A percentile compares a stretch with the other conserved stretches of the same genome.
These are phyloP conservation scores for Carex parvula DNA, from an alignment of 176 grass and related monocot species.

Conservation along the genomic window DNA sequence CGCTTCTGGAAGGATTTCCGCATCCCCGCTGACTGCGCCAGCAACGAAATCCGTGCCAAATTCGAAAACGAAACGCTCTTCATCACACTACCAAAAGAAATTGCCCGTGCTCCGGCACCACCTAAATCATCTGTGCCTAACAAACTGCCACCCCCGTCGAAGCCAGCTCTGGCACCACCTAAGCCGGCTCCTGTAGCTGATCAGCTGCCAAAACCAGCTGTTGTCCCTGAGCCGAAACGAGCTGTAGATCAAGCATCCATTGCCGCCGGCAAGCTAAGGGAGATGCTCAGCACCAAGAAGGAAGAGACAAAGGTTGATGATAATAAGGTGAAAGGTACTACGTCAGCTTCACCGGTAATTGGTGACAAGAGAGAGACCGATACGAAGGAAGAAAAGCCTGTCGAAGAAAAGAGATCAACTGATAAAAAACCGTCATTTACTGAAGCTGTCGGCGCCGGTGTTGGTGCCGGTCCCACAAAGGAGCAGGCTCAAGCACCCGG, in stretches of 20 bases:
- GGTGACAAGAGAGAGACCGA: neutral
- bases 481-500: neutral
- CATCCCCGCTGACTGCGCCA: constrained; percentile 39
- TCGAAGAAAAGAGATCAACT: neutral
- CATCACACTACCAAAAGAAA: constrained; percentile 54
- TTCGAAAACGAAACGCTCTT: constrained; percentile 58
- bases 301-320: constrained; percentile 4
- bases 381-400: neutral
- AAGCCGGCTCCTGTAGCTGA: neutral
- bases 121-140: neutral
- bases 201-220: neutral
- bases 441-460: neutral
- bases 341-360: neutral
- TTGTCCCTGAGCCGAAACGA: constrained; percentile 1
- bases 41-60: constrained; percentile 54
- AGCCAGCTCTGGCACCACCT: neutral
- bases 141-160: neutral
- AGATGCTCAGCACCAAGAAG: constrained; percentile 7
- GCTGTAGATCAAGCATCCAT: neutral
- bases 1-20: constrained; percentile 54
- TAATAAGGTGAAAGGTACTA: constrained; percentile 11
- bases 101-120: neutral
- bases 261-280: neutral
- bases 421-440: neutral
- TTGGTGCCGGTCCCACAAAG: neutral